A percentile compares a stretch with the other conserved stretches of the same genome.
phyloP scores from a whole-genome alignment of 2,329 filamentous ascomycete genomes.

The Stagonosporopsis chrysanthemi region DNA sequence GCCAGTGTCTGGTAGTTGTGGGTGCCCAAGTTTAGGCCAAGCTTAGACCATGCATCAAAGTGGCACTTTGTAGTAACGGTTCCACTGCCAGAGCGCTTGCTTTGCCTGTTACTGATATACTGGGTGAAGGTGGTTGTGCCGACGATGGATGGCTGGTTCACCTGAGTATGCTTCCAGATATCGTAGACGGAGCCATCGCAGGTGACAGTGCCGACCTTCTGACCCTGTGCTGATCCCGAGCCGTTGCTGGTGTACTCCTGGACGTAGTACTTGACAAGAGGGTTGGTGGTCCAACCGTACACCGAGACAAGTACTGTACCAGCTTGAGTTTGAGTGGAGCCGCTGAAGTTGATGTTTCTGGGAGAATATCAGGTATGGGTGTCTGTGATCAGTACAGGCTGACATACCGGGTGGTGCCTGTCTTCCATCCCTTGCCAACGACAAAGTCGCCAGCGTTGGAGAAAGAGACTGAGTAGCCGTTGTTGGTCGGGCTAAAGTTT shows the following conservation, averaged over 20 bases:
- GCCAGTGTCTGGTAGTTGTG: constrained; percentile 42
- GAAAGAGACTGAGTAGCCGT: constrained; percentile 40
- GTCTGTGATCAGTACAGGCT: too few relatives aligned
- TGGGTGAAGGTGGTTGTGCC: constrained; percentile 60
- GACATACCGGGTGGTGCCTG: constrained; percentile 35
- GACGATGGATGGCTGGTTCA: constrained; percentile 56
- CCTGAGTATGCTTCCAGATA: constrained; percentile 42
- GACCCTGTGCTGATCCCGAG: constrained; percentile 40
- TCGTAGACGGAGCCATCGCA: constrained; percentile 43
- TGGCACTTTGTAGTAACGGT: constrained; percentile 43
- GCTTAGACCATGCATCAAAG: constrained; percentile 40
- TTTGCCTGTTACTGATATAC: constrained; percentile 53
- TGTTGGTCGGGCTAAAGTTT: constrained; percentile 36
- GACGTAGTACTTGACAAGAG: constrained; percentile 59
- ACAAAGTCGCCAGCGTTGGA: constrained; percentile 42
- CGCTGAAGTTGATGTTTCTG: constrained; percentile 40
- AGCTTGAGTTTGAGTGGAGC: constrained; percentile 30
- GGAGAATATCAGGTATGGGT: too few relatives aligned
- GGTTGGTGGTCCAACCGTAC: constrained; percentile 64
- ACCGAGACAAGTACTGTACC: constrained; percentile 49
- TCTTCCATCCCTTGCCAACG: constrained; percentile 45
- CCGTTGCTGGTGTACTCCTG: constrained; percentile 58
- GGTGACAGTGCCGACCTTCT: constrained; percentile 36
- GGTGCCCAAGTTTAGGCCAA: constrained; percentile 36
- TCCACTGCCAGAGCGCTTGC: constrained; percentile 38